phyloP scores from a whole-genome alignment of 768 basidiomycete species.

The Boletus sp. region DNA sequence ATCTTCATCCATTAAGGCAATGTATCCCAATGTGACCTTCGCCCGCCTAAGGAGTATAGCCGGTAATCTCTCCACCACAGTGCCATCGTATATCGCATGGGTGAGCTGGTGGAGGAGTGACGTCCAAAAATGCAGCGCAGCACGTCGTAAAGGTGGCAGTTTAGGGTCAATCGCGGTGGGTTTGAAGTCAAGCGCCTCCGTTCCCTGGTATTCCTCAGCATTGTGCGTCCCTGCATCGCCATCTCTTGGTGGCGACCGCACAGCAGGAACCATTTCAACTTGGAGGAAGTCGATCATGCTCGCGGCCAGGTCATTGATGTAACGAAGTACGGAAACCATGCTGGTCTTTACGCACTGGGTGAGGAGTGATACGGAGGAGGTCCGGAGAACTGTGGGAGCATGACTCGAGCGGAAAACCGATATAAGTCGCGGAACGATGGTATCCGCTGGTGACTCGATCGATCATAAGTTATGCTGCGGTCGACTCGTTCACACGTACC shows the following conservation, averaged over 20 bases:
- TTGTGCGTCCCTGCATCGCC: constrained; percentile 8
- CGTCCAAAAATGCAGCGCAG: constrained; percentile 80
- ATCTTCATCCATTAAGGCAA: constrained; percentile 71
- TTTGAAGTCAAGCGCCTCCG: constrained; percentile 44
- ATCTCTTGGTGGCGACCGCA: constrained; percentile 14
- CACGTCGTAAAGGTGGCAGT: constrained; percentile 78
- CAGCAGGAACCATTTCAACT: constrained; percentile 45
- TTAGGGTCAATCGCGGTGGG: constrained; percentile 59
- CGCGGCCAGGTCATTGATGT: constrained; percentile 56
- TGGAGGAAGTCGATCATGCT: constrained; percentile 78
- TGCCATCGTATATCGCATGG: constrained; percentile 45
- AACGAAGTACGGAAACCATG: constrained; percentile 58
- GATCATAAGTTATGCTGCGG: neutral
- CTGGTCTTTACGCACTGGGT: constrained; percentile 68
- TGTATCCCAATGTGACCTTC: constrained; percentile 61
- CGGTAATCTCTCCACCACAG: constrained; percentile 16
- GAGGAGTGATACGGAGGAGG: constrained; percentile 66
- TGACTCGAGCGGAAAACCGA: constrained; percentile 52
- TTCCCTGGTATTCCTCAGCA: constrained; percentile 7
- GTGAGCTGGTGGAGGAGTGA: constrained; percentile 62
- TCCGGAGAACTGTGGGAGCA: constrained; percentile 70
- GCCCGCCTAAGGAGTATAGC: constrained; percentile 44
- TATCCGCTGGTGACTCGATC: constrained; percentile 47
- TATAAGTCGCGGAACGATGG: constrained; percentile 72
- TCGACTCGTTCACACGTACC: constrained; percentile 42